phyloP scores from a whole-genome alignment of 805 yeast species.

The Saccharomycopsis sp. region DNA sequence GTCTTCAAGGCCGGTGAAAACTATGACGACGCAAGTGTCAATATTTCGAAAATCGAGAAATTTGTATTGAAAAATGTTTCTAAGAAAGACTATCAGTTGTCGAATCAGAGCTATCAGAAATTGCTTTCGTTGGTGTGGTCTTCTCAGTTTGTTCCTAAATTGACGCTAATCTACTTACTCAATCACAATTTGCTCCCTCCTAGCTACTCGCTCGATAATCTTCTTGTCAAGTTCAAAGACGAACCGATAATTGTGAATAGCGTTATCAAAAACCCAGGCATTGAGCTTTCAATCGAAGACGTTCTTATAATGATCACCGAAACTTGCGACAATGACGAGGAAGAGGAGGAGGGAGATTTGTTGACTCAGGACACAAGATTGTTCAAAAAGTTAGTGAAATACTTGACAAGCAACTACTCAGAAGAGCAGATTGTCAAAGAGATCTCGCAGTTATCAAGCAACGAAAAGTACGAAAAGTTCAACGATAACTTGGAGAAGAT shows the following conservation, averaged over 20 bases:
- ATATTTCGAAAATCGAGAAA: background rate
- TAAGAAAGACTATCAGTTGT: slow-evolving; percentile 9
- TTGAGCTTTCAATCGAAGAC: slow-evolving; percentile 16
- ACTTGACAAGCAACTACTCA: slow-evolving; percentile 7
- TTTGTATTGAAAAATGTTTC: background rate
- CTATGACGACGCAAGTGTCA: background rate
- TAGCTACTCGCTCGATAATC: slow-evolving; percentile 8
- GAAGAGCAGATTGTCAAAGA: slow-evolving; percentile 17
- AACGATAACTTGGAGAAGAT: slow-evolving; percentile 14
- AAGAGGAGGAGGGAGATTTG: slow-evolving; percentile 4
- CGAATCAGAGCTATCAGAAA: slow-evolving; percentile 1
- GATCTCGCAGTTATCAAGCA: slow-evolving; percentile 8
- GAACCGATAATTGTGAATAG: slow-evolving; percentile 11
- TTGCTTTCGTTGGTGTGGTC: background rate
- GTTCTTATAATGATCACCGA: slow-evolving; percentile 13
- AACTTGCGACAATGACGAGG: background rate
- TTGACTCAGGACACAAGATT: background rate
- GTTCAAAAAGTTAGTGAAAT: slow-evolving; percentile 11
- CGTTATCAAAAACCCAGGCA: slow-evolving; percentile 7
- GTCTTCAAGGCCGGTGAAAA: slow-evolving; percentile 1
- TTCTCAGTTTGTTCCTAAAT: slow-evolving; percentile 13
- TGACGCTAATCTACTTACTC: slow-evolving; percentile 13
- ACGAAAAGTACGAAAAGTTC: slow-evolving; percentile 8
- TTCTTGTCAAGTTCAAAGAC: slow-evolving; percentile 11
- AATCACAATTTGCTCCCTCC: slow-evolving; percentile 13